Conservation (phyloP, 169 alveolate genomes). For the Plasmodium adleri region DNA sequence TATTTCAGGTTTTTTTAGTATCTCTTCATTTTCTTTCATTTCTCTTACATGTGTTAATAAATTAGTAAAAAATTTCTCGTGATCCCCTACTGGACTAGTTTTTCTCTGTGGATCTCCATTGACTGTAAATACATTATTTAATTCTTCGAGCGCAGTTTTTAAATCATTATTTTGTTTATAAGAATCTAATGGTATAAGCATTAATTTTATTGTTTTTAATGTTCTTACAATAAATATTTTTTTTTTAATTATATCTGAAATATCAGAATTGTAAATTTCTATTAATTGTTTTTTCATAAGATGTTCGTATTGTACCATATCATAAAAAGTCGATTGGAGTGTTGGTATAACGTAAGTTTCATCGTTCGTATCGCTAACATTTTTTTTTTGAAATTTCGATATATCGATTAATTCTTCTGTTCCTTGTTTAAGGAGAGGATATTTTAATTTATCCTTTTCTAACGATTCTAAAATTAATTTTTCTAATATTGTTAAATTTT, state of each 20-base stretch:
- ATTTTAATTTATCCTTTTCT: constrained; percentile 17
- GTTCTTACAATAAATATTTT: too few relatives aligned
- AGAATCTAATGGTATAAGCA: too few relatives aligned
- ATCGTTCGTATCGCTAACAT: neutral
- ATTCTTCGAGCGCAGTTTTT: neutral
- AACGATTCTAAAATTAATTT: constrained; percentile 21
- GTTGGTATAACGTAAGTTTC: constrained; percentile 1
- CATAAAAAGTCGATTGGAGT: neutral
- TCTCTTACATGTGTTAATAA: too few relatives aligned
- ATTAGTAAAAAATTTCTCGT: too few relatives aligned
- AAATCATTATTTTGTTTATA: too few relatives aligned
- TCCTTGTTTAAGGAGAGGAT: constrained; percentile 15
- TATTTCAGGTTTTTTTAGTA: neutral
- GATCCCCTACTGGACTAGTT: too few relatives aligned
- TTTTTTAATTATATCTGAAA: too few relatives aligned
- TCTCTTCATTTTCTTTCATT: too few relatives aligned
- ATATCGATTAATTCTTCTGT: constrained; percentile 12
- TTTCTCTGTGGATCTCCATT: too few relatives aligned
- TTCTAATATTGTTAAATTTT: constrained; percentile 45
- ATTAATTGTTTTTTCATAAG: constrained; percentile 16
- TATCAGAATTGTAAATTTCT: too few relatives aligned
- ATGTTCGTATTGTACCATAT: constrained; percentile 46
- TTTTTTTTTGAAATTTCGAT: constrained; percentile 22
- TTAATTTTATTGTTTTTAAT: too few relatives aligned
- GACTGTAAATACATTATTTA: constrained; percentile 14